A percentile compares a stretch with the other conserved stretches of the same genome.
These are phyloP conservation scores for Epichloe aotearoae DNA, from an alignment of 2,329 filamentous ascomycete species.

Conservation along the genomic window DNA sequence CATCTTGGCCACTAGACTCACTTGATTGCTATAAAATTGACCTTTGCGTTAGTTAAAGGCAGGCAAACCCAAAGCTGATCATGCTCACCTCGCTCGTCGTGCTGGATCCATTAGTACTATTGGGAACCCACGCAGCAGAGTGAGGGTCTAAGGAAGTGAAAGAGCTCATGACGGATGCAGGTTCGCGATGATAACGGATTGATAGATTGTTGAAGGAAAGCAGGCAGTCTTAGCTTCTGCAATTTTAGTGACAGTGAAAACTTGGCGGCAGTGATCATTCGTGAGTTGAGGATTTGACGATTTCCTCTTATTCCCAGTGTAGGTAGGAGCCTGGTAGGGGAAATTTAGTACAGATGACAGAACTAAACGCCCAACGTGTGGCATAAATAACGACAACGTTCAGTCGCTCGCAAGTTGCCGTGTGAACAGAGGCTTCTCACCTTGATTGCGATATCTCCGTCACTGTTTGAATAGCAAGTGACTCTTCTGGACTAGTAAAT, in stretches of 20 bases:
- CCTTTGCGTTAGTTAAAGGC: background rate
- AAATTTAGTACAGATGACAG: background rate
- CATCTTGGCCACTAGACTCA: background rate
- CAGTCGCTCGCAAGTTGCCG: background rate
- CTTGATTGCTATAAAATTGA: background rate
- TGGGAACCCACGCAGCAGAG: slow-evolving; percentile 2
- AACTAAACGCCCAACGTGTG: background rate
- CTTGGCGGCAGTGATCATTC: background rate
- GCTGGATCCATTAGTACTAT: background rate
- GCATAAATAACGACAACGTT: too few species aligned
- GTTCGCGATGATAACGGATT: background rate
- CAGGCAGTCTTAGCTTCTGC: background rate
- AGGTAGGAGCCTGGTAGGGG: background rate
- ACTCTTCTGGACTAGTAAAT: background rate
- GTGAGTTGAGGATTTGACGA: background rate
- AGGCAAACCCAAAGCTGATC: background rate
- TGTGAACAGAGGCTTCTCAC: background rate
- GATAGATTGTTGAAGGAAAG: background rate
- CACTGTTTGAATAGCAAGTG: too few species aligned
- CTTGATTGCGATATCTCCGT: background rate
- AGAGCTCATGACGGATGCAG: background rate
- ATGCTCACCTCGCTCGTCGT: slow-evolving; percentile 4
- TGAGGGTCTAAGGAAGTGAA: slow-evolving; percentile 1
- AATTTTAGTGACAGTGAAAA: background rate
- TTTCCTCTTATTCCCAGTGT: too few species aligned